Evolutionary conservation across 169 alveolate genomes (phyloP), one percentile per base, ranked within the genome.

Genomic region (Ichthyophthirius multifiliis): DNA sequence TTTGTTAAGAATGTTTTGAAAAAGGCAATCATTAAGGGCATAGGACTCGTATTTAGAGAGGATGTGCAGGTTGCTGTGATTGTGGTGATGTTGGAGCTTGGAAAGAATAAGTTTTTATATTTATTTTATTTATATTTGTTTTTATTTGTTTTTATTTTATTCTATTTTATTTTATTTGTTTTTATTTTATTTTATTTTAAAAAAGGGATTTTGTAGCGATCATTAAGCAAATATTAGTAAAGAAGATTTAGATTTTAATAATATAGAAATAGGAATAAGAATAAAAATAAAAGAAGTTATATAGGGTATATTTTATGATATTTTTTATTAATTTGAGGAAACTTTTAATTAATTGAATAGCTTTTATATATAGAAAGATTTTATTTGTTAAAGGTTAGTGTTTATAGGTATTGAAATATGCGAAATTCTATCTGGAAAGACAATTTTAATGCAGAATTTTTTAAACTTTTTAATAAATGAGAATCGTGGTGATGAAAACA

Each of bases 41-140:
- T 55, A 55, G 75, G 43, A 84, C 83, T 0, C 44, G 82, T 75
- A 75, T 79, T 15, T 65, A 88, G 32, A 78, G 79, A 55, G 84
- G 84, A 16, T 89, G 83, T 10, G 32, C 82, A n/a, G 93, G 93
- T 16, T 83, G 90, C 44, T 88, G 93, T 41, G 93, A 88, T 75
- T 88, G 93, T 67, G 93, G 93, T 1, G 93, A 88, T 65, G 76
- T 85, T 18, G 87, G 76, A 34, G 93, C 93, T 4, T 88, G 94
- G 94, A 62, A 74, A 18, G 82, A 64, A 31, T 64, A 82, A 31
- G n/a, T n/a, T n/a, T n/a, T n/a, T n/a, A n/a, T n/a, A n/a, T n/a
- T n/a, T n/a, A n/a, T n/a, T n/a, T n/a, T n/a, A n/a, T n/a, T n/a
- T n/a, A n/a, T n/a, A n/a, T n/a, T n/a, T n/a, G n/a, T n/a, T n/a